A percentile compares a stretch with the other conserved stretches of the same genome.
phyloP scores from a whole-genome alignment of 257 asterid genomes.

The Nicotiana sylvestris region DNA sequence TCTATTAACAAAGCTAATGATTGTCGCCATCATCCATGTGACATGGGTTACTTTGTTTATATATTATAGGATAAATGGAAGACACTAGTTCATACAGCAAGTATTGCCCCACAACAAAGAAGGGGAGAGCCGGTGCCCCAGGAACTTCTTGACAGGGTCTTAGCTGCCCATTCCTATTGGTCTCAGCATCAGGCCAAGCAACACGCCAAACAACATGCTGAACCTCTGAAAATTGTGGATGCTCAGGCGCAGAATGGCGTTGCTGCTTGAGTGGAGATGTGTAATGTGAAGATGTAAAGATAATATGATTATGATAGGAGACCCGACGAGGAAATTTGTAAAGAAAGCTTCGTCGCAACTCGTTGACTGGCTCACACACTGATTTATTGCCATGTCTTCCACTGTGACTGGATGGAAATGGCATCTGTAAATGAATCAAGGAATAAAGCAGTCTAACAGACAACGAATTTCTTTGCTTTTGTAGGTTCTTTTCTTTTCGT shows the following conservation, averaged over 20 bases:
- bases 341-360: background rate
- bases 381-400: background rate
- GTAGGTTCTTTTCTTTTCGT: background rate
- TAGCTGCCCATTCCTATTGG: constrained; percentile 19
- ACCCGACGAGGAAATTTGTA: background rate
- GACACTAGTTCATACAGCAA: constrained; percentile 24
- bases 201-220: constrained; percentile 14
- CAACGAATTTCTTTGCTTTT: background rate
- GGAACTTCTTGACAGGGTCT: constrained; percentile 17
- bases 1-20: background rate
- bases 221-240: background rate
- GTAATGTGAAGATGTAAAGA: constrained; percentile 12
- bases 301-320: background rate
- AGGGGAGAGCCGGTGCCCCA: constrained; percentile 25
- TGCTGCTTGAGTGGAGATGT: background rate
- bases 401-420: background rate
- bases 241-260: background rate
- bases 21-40: background rate
- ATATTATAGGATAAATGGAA: constrained; percentile 23
- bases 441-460: background rate
- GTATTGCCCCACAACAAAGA: constrained; percentile 23
- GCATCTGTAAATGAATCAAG: background rate
- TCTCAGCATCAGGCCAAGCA: constrained; percentile 20
- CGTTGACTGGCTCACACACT: background rate
- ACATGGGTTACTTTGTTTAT: background rate